These are phyloP conservation scores for Colletotrichum sp. DNA, from an alignment of 2,329 filamentous ascomycete species.

Conservation along the genomic window DNA sequence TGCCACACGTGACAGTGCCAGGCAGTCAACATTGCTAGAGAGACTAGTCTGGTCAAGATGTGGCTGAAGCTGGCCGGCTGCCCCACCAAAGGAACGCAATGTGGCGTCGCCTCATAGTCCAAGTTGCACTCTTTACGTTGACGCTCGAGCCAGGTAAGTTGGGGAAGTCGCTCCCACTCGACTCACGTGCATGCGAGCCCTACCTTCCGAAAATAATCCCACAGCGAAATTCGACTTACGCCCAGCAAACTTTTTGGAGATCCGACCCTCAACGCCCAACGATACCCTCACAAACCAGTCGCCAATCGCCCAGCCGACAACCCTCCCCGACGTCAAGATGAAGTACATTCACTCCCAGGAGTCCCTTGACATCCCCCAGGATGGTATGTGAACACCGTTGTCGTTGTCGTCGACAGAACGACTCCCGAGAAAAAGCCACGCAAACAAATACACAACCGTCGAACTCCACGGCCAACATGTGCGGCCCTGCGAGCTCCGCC, in stretches of 20 bases:
- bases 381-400: constrained; percentile 72
- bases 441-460: not conserved
- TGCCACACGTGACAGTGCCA: not conserved
- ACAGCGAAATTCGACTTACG: not conserved
- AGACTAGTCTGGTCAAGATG: not conserved
- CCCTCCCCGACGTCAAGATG: constrained; percentile 78
- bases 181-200: not conserved
- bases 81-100: not conserved
- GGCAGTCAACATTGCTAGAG: not conserved
- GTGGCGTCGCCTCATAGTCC: not conserved
- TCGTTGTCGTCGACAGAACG: not conserved
- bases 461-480: not conserved
- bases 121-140: not conserved
- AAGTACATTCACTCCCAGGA: constrained; percentile 99
- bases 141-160: not conserved
- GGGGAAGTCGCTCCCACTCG: not conserved
- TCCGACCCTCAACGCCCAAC: constrained; percentile 38
- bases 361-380: constrained; percentile 92
- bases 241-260: not conserved
- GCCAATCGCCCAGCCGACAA: constrained; percentile 17
- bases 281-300: constrained; percentile 13
- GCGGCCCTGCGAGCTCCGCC: constrained; percentile 16
- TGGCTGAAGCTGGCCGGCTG: not conserved
- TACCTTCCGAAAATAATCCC: not conserved
- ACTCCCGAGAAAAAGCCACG: not conserved